Conservation (phyloP, 2,329 filamentous ascomycete genomes). For the Scedosporium aurantiacum region DNA sequence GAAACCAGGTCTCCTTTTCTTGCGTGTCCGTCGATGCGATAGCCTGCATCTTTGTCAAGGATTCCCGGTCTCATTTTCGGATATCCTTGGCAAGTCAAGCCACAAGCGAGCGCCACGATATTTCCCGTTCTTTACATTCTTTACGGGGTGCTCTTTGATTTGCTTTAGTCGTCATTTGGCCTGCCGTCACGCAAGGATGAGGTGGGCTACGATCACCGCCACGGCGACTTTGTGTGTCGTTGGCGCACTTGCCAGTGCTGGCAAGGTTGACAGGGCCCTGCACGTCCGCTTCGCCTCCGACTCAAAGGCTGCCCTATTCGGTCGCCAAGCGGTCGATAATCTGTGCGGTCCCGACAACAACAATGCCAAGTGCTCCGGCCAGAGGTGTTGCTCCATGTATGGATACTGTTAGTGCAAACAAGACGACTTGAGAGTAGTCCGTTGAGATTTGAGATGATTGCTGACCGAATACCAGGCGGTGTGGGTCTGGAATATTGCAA, state of each 20-base stretch:
- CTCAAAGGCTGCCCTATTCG: not conserved
- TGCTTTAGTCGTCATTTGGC: not conserved
- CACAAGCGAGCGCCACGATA: not conserved
- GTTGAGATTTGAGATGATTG: no score
- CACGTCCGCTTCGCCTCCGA: not conserved
- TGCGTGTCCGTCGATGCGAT: not conserved
- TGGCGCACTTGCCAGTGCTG: not conserved
- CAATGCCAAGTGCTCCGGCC: not conserved
- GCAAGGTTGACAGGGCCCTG: not conserved
- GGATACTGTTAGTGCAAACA: slow-evolving; percentile 10
- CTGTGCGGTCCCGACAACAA: not conserved
- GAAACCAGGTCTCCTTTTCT: not conserved
- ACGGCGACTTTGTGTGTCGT: not conserved
- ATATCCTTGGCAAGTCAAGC: not conserved
- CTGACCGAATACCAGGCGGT: slow-evolving; percentile 5
- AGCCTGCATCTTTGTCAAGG: not conserved
- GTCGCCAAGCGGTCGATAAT: not conserved
- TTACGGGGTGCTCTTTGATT: not conserved
- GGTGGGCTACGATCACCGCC: not conserved
- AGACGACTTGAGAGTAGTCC: no score
- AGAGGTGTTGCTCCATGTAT: slow-evolving; percentile 12
- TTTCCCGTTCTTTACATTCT: not conserved
- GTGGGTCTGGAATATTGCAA: slow-evolving; percentile 12
- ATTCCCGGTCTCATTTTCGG: not conserved
- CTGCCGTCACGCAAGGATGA: not conserved